These are phyloP conservation scores for Chaetomium fimeti DNA, from an alignment of 495 filamentous ascomycete genomes.

Conservation along the genomic window DNA sequence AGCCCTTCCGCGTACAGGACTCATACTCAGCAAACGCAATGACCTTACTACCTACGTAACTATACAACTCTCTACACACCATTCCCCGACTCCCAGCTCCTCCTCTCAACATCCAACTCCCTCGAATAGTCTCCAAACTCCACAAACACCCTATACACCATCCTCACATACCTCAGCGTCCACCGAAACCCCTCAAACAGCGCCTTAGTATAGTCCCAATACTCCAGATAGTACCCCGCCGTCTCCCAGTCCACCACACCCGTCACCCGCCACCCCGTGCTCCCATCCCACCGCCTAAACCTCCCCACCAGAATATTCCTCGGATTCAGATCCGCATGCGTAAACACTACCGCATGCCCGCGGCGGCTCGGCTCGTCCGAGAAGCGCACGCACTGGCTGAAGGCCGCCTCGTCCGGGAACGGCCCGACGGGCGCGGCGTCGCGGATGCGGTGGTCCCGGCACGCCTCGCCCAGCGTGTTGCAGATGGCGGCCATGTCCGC, in stretches of 20 bases:
- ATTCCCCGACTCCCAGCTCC: constrained; percentile 31
- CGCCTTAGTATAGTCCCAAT: constrained; percentile 49
- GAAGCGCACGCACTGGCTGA: constrained; percentile 33
- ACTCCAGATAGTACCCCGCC: constrained; percentile 53
- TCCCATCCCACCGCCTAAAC: constrained; percentile 21
- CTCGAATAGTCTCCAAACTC: constrained; percentile 33
- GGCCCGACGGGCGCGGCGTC: constrained; percentile 32
- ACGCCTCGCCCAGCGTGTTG: constrained; percentile 33
- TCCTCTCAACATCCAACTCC: constrained; percentile 34
- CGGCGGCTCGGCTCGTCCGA: constrained; percentile 32
- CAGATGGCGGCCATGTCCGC: constrained; percentile 24
- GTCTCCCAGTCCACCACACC: constrained; percentile 49
- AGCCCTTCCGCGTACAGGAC: too few relatives aligned
- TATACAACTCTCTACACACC: neutral
- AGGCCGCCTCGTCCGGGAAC: constrained; percentile 36
- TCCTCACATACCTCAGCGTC: constrained; percentile 25
- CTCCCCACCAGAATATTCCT: constrained; percentile 47
- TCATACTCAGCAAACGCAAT: too few relatives aligned
- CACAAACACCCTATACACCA: constrained; percentile 28
- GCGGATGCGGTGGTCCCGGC: constrained; percentile 31
- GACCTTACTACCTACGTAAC: too few relatives aligned
- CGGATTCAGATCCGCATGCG: constrained; percentile 47
- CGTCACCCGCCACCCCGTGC: constrained; percentile 32
- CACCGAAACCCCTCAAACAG: constrained; percentile 34
- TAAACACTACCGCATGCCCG: constrained; percentile 44